Percentiles rank a stretch among this genome's conserved stretches.
Conservation (phyloP, 2,329 filamentous ascomycete genomes). For the Exophiala sp. region DNA sequence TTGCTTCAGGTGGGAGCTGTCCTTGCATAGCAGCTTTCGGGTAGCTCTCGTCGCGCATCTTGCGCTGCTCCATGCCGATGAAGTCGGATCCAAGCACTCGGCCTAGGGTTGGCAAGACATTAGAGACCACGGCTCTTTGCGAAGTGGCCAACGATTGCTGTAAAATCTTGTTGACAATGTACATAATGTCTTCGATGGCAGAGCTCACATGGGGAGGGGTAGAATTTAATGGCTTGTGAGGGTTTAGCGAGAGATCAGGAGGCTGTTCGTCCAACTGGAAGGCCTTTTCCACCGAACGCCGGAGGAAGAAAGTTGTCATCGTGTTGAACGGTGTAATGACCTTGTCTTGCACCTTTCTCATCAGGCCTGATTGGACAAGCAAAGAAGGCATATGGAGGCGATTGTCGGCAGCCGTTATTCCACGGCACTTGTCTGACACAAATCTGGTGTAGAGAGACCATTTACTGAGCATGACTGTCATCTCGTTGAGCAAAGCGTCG, state of each 20-base stretch:
- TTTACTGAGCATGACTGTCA: constrained; percentile 81
- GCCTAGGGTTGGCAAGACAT: constrained; percentile 70
- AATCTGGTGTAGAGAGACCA: constrained; percentile 94
- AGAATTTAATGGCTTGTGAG: constrained; percentile 63
- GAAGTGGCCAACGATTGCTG: constrained; percentile 81
- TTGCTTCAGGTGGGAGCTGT: constrained; percentile 77
- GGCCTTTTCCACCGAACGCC: constrained; percentile 90
- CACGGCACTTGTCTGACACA: constrained; percentile 75
- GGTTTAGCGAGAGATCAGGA: constrained; percentile 67
- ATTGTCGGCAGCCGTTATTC: constrained; percentile 45
- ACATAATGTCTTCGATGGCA: constrained; percentile 98
- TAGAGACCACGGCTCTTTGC: constrained; percentile 69
- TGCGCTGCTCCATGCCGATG: constrained; percentile 91
- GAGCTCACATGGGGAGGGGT: constrained; percentile 89
- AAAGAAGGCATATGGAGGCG: constrained; percentile 64
- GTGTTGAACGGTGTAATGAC: constrained; percentile 76
- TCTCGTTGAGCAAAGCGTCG: constrained; percentile 79
- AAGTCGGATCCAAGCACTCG: constrained; percentile 84
- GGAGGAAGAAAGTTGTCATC: constrained; percentile 95
- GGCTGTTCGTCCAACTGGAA: constrained; percentile 94
- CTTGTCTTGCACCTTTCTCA: constrained; percentile 68
- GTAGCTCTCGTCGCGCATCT: constrained; percentile 95
- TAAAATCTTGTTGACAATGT: constrained; percentile 89
- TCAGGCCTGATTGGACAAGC: constrained; percentile 70
- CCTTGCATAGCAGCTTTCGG: constrained; percentile 73